A percentile compares a stretch with the other conserved stretches of the same genome.
phyloP scores from a whole-genome alignment of 306 rosid species.

The Prunus salicina region DNA sequence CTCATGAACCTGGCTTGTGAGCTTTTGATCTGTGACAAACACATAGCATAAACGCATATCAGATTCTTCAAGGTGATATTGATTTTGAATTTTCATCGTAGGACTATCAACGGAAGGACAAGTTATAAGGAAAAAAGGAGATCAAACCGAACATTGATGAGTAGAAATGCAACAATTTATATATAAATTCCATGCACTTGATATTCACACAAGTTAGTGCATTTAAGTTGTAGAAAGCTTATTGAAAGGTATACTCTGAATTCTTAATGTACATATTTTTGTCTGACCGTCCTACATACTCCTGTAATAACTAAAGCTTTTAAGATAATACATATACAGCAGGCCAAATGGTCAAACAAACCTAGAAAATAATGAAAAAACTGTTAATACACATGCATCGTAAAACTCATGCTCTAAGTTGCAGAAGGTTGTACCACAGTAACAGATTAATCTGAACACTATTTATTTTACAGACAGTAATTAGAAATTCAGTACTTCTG shows the following conservation, averaged over 20 bases:
- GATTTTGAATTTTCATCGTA: neutral
- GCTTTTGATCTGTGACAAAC: constrained; percentile 80
- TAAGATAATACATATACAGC: neutral
- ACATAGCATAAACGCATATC: neutral
- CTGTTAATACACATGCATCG: no score
- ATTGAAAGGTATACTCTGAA: no score
- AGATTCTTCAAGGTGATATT: constrained; percentile 2
- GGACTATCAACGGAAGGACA: neutral
- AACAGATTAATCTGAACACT: no score
- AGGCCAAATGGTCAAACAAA: neutral
- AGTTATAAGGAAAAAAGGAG: no score
- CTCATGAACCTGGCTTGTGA: constrained; percentile 97
- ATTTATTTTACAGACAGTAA: no score
- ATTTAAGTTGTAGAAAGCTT: neutral
- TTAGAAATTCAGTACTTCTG: neutral
- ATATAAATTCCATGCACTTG: neutral
- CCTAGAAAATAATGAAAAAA: no score
- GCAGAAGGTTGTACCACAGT: no score
- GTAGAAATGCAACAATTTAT: neutral
- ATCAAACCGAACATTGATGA: neutral
- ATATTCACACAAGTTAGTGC: neutral
- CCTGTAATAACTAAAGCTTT: neutral
- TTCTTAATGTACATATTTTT: no score
- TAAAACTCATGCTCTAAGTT: no score
- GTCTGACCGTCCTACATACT: neutral